Base-by-base conservation (phyloP, 495 filamentous ascomycete species). In the Filosporella fistucella region DNA sequence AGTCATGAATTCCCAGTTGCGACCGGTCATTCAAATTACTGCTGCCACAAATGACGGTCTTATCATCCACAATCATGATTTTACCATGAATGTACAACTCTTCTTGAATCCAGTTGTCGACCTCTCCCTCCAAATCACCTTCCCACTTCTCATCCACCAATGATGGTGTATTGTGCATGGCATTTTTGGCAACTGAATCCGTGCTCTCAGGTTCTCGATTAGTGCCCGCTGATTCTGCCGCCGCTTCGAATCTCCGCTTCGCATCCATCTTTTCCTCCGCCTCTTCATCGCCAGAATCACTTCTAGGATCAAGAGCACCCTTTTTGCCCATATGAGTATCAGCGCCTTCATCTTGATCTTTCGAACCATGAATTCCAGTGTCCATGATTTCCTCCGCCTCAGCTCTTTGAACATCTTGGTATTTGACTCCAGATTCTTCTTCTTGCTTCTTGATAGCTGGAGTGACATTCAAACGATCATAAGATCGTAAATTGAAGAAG, bases 11-110 rank as follows among this genome's bases (percentile, higher is more conserved):
- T 13, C 91, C 93, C 16, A 91, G 69, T 70, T 96, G 91, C 13
- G 87, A 94, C 58, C 93, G 79, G 59, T 96, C 91, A 57, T 98
- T 96, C 63, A 98, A 80, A 63, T 98, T 96, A 32, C 86, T 84
- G 43, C 79, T 86, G 13, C 91, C 91, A 60, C 91, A 95, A 46
- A 96, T 84, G 20, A 81, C 82, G 29, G 85, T 75, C 29, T 78
- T 74, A 59, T 96, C 89, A 58, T 96, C 90, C 12, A 82, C 87
- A 52, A 95, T 95, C 49, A 88, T 74, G 25, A 93, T 72, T 65
- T 96, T 96, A 30, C 80, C 85, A 60, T 98, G 91, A 29, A 96
- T 78, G 54, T 96, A 98, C 1, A 96, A 75, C 69, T 98, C 89
- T 62, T 98, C 91, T 58, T 96, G 91, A 38, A 96, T 80, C 67